Base-by-base conservation (phyloP, 495 filamentous ascomycete genomes). In the Xylaria flabelliformis region DNA sequence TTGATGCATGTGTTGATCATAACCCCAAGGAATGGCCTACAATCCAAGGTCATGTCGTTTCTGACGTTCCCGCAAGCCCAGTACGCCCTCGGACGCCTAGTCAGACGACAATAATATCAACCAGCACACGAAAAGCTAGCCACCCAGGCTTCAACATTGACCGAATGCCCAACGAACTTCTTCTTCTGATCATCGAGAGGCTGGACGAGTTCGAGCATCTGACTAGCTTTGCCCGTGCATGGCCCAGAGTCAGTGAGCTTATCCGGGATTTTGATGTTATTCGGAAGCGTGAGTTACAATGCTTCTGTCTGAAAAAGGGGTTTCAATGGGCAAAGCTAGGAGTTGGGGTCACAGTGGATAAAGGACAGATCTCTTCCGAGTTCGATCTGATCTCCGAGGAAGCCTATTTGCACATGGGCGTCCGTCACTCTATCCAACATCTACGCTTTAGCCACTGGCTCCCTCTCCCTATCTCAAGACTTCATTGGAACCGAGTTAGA, bases 251-350 rank as follows among this genome's bases (percentile, higher is more conserved):
- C 42, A 79, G 79, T 7, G 32, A 74, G 0, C 39, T 84, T 24
- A 73, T 87, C 17, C 66, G 69, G 8, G 74, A 73, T 21, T 83
- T 79, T 68, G 82, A 87, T 71, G 42, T 86, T 39, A 79, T 87
- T 51, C 80, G 84, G 1, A 76, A 78, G 36, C 80, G 85, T 29
- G 85, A 88, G 67, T 77, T 88, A 3, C 84, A 85, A 58, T 88
- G 86, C 72, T 87, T 86, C 76, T 83, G 81, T 26, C 76, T 86
- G 15, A 87, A 87, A 77, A 75, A 83, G 66, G 77, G 75, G 59
- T 85, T 82, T 72, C 70, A 68, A 36, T 64, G 74, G 7, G 68
- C 74, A 2, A 80, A 83, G 9, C 82, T 88, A 15, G 86, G 86
- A 5, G 79, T 88, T 34, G 85, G 85, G 8, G 83, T 87, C 48